Evolutionary conservation across 2,329 filamentous ascomycete species (phyloP), one percentile per base, ranked within the genome.

Genomic region (Hymenoscyphus infarciens): DNA sequence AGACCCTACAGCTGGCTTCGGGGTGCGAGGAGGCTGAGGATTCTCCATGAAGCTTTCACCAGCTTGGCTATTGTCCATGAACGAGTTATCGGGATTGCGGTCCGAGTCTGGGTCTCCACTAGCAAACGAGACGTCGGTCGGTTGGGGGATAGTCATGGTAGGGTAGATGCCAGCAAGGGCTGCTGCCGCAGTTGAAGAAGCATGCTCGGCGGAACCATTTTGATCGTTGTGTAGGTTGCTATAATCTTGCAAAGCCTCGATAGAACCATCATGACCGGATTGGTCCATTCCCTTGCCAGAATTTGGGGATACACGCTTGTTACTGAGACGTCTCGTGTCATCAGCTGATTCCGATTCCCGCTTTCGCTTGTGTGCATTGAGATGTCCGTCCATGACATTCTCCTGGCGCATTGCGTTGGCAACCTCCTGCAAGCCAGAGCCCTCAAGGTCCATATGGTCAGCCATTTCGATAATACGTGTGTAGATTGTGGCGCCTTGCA

Each of bases 1-100:
- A 1, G 92, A 95, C 2, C 95, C 95, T n/a, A 98, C 95, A 6
- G 88, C 86, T 7, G 93, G 93, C 77, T 97, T 98, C 63, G 83
- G 78, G 35, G 61, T 62, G 19, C 68, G 69, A 61, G 64, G 63
- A 31, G 69, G 68, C 35, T 82, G 77, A 54, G 80, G 52, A 76
- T 75, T 63, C 71, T 71, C 77, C 75, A 70, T 78, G 74, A 71
- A 74, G 61, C 67, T 70, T 53, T 71, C 68, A 22, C 65, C 64
- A 62, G 71, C 68, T 56, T 72, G 72, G 45, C 67, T 71, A 56
- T 71, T 71, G 59, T 80, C 78, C 63, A 75, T 74, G 68, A 80
- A 81, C 0, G 77, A 76, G 7, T 67, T 64, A 16, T 75, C 72
- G 35, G 70, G 65, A 60, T 74, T 71, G 38, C 72, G 70, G 57